A percentile compares a stretch with the other conserved stretches of the same genome.
phyloP scores from a whole-genome alignment of 345 rosid species.

The Punica granatum region DNA sequence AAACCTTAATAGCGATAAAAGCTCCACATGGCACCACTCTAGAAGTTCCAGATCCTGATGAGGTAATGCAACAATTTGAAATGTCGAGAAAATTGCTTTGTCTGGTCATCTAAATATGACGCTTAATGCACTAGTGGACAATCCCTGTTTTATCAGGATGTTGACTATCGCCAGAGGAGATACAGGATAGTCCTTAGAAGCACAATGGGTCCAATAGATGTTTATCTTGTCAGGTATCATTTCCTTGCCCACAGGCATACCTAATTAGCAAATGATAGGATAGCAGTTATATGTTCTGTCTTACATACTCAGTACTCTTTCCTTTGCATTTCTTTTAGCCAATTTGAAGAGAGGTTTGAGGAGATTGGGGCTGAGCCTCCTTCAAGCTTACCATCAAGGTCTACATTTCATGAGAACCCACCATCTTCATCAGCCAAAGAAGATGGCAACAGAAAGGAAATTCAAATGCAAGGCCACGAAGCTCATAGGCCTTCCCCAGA shows the following conservation, averaged over 20 bases:
- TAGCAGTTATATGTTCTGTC: neutral
- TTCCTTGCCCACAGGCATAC: neutral
- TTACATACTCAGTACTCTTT: neutral
- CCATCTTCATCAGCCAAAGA: constrained; percentile 23
- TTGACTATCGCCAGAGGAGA: constrained; percentile 83
- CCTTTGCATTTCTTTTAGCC: constrained; percentile 28
- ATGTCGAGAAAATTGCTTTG: constrained; percentile 3
- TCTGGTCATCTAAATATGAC: neutral
- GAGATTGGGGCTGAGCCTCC: constrained; percentile 59
- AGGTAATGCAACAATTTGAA: constrained; percentile 42
- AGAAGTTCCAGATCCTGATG: constrained; percentile 99
- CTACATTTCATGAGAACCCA: constrained; percentile 37
- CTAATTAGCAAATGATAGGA: neutral
- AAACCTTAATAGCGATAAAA: constrained; percentile 87
- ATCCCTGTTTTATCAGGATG: constrained; percentile 46
- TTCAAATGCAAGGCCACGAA: constrained; percentile 41
- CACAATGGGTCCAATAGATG: constrained; percentile 97
- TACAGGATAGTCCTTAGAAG: constrained; percentile 91
- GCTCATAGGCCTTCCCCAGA: constrained; percentile 44
- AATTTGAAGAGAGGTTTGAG: constrained; percentile 89
- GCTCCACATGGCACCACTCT: constrained; percentile 99
- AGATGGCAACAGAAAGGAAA: constrained; percentile 47
- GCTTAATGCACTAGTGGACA: neutral
- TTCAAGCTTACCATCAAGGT: constrained; percentile 43
- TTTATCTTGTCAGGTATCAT: constrained; percentile 84